These are phyloP conservation scores for Talaromyces verruculosus DNA, from an alignment of 2,329 filamentous ascomycete species.

Conservation along the genomic window DNA sequence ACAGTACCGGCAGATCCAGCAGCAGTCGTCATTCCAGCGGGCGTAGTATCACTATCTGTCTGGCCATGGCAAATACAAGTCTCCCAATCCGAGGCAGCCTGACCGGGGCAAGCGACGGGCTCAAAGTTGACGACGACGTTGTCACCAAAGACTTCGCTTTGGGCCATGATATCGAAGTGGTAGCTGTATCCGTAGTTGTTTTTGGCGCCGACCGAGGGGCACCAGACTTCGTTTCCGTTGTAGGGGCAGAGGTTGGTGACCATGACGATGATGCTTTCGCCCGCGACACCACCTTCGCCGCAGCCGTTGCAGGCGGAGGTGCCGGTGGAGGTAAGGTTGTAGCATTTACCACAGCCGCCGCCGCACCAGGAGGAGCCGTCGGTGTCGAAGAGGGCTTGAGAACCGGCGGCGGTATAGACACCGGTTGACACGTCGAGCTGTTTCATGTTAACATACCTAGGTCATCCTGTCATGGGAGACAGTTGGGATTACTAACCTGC, in stretches of 20 bases:
- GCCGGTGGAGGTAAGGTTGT: conserved; percentile 28
- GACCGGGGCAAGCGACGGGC: conserved; percentile 32
- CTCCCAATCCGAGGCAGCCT: conserved; percentile 28
- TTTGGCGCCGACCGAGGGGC: conserved; percentile 31
- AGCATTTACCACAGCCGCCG: conserved; percentile 30
- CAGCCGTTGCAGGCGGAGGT: conserved; percentile 25
- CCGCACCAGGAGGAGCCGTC: conserved; percentile 29
- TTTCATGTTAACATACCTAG: neutral
- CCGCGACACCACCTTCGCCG: conserved; percentile 26
- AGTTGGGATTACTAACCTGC: conserved; percentile 26
- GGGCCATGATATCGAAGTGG: conserved; percentile 41
- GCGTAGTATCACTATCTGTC: conserved; percentile 22
- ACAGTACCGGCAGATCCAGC: neutral
- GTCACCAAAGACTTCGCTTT: conserved; percentile 35
- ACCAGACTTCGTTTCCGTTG: conserved; percentile 39
- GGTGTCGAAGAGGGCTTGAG: conserved; percentile 28
- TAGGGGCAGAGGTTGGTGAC: conserved; percentile 41
- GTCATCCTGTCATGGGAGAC: too few relatives aligned
- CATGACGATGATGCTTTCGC: conserved; percentile 31
- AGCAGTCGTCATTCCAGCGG: conserved; percentile 15
- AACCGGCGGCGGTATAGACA: conserved; percentile 29
- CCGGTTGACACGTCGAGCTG: conserved; percentile 10
- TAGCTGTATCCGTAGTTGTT: conserved; percentile 39
- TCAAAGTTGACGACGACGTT: conserved; percentile 38
- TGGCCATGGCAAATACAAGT: conserved; percentile 30